These are phyloP conservation scores for Xylaria sp. DNA, from an alignment of 2,329 filamentous ascomycete genomes.

Conservation along the genomic window DNA sequence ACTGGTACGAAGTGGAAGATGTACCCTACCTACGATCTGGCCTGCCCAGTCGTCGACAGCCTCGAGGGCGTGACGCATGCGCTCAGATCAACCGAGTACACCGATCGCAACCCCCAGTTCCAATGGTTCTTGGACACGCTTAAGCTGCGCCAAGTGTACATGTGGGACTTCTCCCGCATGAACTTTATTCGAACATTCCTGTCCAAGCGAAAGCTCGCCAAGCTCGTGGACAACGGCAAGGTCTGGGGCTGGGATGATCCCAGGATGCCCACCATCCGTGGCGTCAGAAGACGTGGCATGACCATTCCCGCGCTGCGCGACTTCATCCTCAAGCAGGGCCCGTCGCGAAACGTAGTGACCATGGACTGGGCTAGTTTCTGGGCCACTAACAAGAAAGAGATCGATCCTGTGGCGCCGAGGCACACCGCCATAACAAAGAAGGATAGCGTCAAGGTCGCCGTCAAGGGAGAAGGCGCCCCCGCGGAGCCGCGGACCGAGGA, in stretches of 20 bases:
- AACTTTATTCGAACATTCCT: slow-evolving; percentile 86
- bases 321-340: slow-evolving; percentile 86
- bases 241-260: slow-evolving; percentile 91
- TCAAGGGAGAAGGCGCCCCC: slow-evolving; percentile 76
- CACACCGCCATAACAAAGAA: slow-evolving; percentile 79
- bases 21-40: slow-evolving; percentile 89
- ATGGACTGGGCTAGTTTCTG: slow-evolving; percentile 85
- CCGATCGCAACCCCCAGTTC: slow-evolving; percentile 87
- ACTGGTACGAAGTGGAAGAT: slow-evolving; percentile 85
- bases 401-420: slow-evolving; percentile 79
- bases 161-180: slow-evolving; percentile 87
- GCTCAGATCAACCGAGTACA: slow-evolving; percentile 86
- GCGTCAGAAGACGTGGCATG: slow-evolving; percentile 81
- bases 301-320: slow-evolving; percentile 82
- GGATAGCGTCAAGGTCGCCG: slow-evolving; percentile 75
- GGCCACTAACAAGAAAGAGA: slow-evolving; percentile 82
- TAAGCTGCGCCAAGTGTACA: slow-evolving; percentile 78
- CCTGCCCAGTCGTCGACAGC: slow-evolving; percentile 83
- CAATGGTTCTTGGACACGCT: slow-evolving; percentile 85
- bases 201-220: slow-evolving; percentile 87
- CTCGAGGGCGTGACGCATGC: slow-evolving; percentile 87
- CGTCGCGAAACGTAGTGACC: slow-evolving; percentile 83
- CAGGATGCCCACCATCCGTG: slow-evolving; percentile 85
- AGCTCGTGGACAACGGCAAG: slow-evolving; percentile 79
- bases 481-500: slow-evolving; percentile 73